Conservation (phyloP, 108 stramenopile species). For the Nitzschia sp. region DNA sequence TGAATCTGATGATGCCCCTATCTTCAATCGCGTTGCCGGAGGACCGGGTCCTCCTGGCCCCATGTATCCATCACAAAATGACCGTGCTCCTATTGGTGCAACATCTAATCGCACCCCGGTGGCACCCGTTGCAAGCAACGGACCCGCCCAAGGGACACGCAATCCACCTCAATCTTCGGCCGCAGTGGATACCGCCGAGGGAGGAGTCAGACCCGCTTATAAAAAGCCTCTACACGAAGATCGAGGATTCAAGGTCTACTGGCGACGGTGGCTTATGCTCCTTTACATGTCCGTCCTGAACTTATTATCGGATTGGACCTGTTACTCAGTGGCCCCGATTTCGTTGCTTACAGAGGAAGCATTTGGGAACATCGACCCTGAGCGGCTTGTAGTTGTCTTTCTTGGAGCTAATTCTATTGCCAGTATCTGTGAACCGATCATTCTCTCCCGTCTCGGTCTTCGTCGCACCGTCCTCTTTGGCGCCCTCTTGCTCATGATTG, state of each 20-base stretch:
- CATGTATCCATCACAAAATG: neutral
- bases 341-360: conserved; percentile 66
- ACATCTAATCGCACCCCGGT: neutral
- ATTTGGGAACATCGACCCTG: conserved; percentile 85
- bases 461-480: conserved; percentile 81
- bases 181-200: neutral
- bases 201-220: neutral
- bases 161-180: no score
- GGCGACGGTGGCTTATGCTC: conserved; percentile 82
- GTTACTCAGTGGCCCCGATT: conserved; percentile 84
- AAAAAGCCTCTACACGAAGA: neutral
- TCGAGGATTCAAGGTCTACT: conserved; percentile 59
- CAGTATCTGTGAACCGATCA: conserved; percentile 79
- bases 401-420: conserved; percentile 79
- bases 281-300: conserved; percentile 79
- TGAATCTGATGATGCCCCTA: conserved; percentile 15
- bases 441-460: conserved; percentile 76
- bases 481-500: conserved; percentile 73
- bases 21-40: neutral
- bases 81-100: neutral
- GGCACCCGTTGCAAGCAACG: neutral
- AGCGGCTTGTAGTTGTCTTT: conserved; percentile 79
- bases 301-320: conserved; percentile 86
- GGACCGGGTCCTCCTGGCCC: neutral
- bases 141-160: neutral